Evolutionary conservation across 106 monocot species (phyloP).

Genomic region (Narthecium ossifragum): DNA sequence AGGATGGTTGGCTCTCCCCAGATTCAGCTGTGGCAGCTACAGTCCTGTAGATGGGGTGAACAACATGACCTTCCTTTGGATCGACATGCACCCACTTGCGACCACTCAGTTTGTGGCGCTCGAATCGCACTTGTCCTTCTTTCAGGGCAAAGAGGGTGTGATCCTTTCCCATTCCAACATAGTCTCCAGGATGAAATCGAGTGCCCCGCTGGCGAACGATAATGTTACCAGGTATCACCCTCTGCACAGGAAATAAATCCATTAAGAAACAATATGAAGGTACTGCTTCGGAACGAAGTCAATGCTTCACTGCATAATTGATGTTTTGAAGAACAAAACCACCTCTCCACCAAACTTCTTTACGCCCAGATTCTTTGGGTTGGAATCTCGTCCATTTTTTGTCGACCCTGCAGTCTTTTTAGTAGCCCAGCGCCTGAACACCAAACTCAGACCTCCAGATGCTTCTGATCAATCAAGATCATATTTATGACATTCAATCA

Average conservation of each 20-base stretch:
- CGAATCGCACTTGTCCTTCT: constrained; percentile 88
- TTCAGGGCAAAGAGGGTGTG: constrained; percentile 87
- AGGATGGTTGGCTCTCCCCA: constrained; percentile 2
- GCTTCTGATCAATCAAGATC: constrained; percentile 57
- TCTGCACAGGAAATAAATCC: constrained; percentile 31
- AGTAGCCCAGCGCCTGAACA: constrained; percentile 91
- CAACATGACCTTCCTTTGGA: constrained; percentile 64
- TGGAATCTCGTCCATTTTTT: constrained; percentile 87
- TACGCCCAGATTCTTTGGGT: constrained; percentile 79
- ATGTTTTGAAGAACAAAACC: too few relatives aligned
- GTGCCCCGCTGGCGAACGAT: constrained; percentile 92
- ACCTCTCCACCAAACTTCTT: constrained; percentile 99
- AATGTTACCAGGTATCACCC: constrained; percentile 90
- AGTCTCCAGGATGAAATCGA: constrained; percentile 84
- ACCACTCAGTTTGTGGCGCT: constrained; percentile 75
- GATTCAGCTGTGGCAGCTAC: constrained; percentile 8
- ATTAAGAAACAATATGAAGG: not conserved
- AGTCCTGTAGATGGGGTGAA: constrained; percentile 75
- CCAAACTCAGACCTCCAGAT: constrained; percentile 59
- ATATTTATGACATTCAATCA: too few relatives aligned
- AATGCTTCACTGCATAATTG: too few relatives aligned
- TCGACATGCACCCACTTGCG: constrained; percentile 94
- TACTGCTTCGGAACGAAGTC: too few relatives aligned
- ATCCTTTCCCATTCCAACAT: constrained; percentile 94
- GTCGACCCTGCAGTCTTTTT: constrained; percentile 94